Evolutionary conservation across 306 rosid genomes (phyloP).

Genomic region (Sicyos edulis): DNA sequence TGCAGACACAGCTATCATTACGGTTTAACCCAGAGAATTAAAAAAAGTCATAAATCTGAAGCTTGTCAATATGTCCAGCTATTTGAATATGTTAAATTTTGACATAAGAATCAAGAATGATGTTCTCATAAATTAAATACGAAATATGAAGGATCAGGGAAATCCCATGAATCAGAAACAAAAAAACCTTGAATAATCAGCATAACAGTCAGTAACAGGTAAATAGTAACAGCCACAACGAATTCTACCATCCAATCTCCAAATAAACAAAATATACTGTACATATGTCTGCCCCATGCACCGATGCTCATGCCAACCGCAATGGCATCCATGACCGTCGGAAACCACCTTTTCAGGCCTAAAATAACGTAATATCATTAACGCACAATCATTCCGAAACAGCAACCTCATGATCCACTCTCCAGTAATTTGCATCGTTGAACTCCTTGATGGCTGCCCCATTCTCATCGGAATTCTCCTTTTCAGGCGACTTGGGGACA

Average conservation of each 20-base stretch:
- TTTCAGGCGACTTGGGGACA: conserved; percentile 51
- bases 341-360: conserved; percentile 16
- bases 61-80: conserved; percentile 2
- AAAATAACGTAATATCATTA: conserved; percentile 14
- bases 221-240: conserved; percentile 36
- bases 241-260: conserved; percentile 43
- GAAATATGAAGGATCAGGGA: conserved; percentile 25
- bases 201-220: conserved; percentile 45
- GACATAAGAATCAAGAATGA: conserved; percentile 36
- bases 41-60: conserved; percentile 2
- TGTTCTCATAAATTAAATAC: conserved; percentile 21
- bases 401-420: conserved; percentile 93
- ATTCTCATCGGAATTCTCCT: conserved; percentile 63
- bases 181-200: conserved; percentile 50
- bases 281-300: conserved; percentile 47
- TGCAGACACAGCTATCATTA: background rate
- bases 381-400: conserved; percentile 58
- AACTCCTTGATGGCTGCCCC: conserved; percentile 76
- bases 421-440: conserved; percentile 94
- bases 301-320: conserved; percentile 39
- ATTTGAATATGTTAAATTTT: conserved; percentile 8
- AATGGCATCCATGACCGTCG: conserved; percentile 20
- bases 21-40: conserved; percentile 14
- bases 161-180: conserved; percentile 31
- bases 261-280: conserved; percentile 70